Conservation (phyloP, 2,329 filamentous ascomycete species). For the Drechslerella dactyloides region DNA sequence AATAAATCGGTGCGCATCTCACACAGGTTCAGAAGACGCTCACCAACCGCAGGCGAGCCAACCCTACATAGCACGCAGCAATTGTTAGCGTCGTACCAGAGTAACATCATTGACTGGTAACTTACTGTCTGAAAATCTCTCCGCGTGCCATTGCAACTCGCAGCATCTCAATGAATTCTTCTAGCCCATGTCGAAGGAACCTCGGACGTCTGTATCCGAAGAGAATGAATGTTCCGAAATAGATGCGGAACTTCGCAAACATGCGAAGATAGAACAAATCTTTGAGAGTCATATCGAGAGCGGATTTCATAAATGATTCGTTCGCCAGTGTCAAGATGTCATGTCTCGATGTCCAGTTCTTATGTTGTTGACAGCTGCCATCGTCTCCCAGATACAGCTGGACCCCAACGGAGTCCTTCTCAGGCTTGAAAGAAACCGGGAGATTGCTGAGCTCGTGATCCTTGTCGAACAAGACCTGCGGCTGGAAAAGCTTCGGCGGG, state of each 20-base stretch:
- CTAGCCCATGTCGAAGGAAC: conserved; percentile 36
- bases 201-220: conserved; percentile 52
- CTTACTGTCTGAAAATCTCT: conserved; percentile 54
- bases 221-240: conserved; percentile 54
- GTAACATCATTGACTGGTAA: neutral
- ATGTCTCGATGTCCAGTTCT: conserved; percentile 46
- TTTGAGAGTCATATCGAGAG: conserved; percentile 50
- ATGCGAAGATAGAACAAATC: conserved; percentile 53
- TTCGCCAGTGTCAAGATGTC: conserved; percentile 51
- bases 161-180: conserved; percentile 51
- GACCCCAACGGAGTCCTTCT: conserved; percentile 37
- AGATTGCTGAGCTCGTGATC: conserved; percentile 51
- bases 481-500: conserved; percentile 36
- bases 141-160: conserved; percentile 45
- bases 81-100: neutral
- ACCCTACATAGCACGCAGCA: conserved; percentile 21
- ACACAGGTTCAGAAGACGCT: conserved; percentile 23
- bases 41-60: conserved; percentile 36
- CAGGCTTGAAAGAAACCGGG: conserved; percentile 50
- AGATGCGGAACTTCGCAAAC: conserved; percentile 52
- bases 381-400: conserved; percentile 46
- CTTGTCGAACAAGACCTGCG: conserved; percentile 34
- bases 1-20: conserved; percentile 17
- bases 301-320: conserved; percentile 48
- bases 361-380: conserved; percentile 15